Base-by-base conservation (phyloP, 176 grass and related monocot genomes). In the Melocanna baccifera region DNA sequence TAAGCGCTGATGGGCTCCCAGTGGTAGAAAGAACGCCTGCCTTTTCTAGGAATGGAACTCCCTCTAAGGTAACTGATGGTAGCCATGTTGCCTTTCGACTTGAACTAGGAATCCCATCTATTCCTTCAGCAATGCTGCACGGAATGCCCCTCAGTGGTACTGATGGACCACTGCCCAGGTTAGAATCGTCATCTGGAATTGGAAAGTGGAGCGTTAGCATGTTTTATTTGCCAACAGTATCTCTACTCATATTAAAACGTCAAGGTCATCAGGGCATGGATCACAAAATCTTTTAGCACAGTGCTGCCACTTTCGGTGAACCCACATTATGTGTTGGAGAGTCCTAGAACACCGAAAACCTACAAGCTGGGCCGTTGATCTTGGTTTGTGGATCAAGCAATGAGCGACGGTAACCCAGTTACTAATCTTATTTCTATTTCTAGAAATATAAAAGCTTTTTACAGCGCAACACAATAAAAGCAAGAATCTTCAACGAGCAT, bases 151-250 rank as follows among this genome's bases (percentile, higher is more conserved):
- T 94, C 18, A 86, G 73, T 58, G 84, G 73, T 59, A 83, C 53
- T 55, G 86, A 88, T 69, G 93, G 79, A 84, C 48, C 72, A 81
- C 47, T 81, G 25, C 69, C 77, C n/a, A 86, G 5, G 30, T 86
- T 90, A 53, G 85, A 66, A 80, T 82, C 71, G 53, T 79, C 72
- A 86, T 92, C 93, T 94, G 87, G 72, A 92, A 92, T 83, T 83
- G 22, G 41, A 81, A 89, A 63, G 58, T 29, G 29, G 53, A 58
- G 30, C 12, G n/a, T 85, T 71, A 88, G 69, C 32, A 61, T 34
- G 12, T 26, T 68, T 75, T 48, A 14, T 70, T 51, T 87, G n/a
- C 30, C 64, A 28, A 86, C 8, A 75, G 20, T 28, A 28, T 81
- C 14, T 30, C 61, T 79, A 40, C 58, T 83, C 28, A 69, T 52